Percentiles rank a stretch among this genome's conserved stretches.
Conservation (phyloP, 345 rosid genomes). For the Eucalyptus sp. region DNA sequence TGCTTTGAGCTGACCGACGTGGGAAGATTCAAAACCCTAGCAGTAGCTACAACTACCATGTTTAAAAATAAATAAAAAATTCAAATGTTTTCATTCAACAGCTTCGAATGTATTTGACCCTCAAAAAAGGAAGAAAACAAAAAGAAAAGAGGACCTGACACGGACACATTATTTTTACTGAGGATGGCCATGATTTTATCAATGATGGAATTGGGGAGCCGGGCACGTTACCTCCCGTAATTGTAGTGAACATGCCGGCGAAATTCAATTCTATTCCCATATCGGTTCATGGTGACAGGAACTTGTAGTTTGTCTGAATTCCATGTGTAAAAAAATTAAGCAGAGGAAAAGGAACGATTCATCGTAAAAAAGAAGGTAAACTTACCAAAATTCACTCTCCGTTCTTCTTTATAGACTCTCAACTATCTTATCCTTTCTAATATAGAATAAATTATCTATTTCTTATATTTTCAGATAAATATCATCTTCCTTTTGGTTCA, state of each 20-base stretch:
- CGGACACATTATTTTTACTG: background rate
- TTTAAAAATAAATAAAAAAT: background rate
- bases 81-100: background rate
- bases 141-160: background rate
- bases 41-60: background rate
- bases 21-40: background rate
- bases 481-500: background rate
- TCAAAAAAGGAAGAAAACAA: background rate
- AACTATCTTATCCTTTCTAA: background rate
- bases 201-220: background rate
- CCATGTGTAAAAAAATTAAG: background rate
- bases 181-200: background rate
- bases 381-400: background rate
- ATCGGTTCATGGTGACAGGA: background rate
- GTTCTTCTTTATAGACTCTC: background rate
- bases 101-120: background rate
- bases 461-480: background rate
- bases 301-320: background rate
- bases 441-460: background rate
- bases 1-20: background rate
- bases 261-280: background rate
- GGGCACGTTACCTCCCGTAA: background rate
- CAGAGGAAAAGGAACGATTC: background rate
- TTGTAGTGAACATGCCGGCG: background rate
- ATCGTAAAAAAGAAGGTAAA: background rate